phyloP scores from a whole-genome alignment of 176 grass and related monocot species.

The Oryza meyeriana region DNA sequence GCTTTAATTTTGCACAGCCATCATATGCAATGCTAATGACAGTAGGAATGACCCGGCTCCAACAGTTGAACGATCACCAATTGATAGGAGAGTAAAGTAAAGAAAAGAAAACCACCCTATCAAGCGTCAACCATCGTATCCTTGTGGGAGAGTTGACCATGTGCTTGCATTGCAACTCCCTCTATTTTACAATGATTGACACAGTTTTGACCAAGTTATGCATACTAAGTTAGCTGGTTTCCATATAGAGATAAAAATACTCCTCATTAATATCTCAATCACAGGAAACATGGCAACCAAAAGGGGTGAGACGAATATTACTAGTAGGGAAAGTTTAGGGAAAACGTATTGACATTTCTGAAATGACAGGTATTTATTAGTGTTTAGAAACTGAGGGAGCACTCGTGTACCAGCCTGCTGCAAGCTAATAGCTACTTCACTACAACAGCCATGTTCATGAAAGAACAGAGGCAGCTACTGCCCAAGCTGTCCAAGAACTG shows the following conservation, averaged over 20 bases:
- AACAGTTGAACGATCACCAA: neutral
- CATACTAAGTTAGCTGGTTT: neutral
- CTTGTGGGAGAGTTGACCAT: neutral
- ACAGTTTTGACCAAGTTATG: neutral
- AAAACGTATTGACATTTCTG: neutral
- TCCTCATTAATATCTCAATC: neutral
- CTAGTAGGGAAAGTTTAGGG: neutral
- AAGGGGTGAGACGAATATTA: neutral
- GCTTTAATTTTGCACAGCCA: neutral
- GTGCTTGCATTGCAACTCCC: too few species aligned
- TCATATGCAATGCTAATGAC: neutral
- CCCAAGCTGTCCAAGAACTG: conserved; percentile 35
- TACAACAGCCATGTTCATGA: too few species aligned
- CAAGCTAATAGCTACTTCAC: neutral
- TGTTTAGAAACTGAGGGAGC: neutral
- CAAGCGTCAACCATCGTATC: too few species aligned
- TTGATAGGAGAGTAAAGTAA: neutral
- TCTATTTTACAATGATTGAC: neutral
- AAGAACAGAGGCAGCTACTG: neutral
- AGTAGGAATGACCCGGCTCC: too few species aligned
- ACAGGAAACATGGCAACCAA: neutral
- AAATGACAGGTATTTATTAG: neutral
- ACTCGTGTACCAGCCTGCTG: neutral
- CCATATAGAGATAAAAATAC: neutral
- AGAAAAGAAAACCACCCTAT: neutral